Conservation (phyloP, 2,329 filamentous ascomycete genomes). For the Diplodia scrobiculata region DNA sequence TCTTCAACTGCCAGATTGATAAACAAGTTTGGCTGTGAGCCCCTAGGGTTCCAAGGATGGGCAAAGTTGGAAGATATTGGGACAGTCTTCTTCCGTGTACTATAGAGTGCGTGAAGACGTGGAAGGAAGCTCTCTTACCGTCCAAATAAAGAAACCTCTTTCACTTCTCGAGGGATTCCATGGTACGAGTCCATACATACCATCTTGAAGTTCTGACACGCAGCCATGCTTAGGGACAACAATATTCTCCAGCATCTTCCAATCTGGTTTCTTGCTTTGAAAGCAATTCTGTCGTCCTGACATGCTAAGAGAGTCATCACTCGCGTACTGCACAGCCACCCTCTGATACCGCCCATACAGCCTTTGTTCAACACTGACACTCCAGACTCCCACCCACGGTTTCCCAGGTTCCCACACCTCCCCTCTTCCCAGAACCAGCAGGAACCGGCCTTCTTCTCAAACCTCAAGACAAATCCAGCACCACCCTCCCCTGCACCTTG, state of each 20-base stretch:
- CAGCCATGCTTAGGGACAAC: no score
- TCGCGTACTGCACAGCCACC: not conserved
- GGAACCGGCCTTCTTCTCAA: not conserved
- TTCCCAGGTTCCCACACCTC: not conserved
- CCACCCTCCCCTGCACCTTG: conserved; percentile 52
- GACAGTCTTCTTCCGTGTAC: conserved; percentile 5
- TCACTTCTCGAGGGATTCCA: not conserved
- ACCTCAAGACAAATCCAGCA: conserved; percentile 47
- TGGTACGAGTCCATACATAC: not conserved
- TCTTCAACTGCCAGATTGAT: not conserved
- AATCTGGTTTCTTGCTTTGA: not conserved
- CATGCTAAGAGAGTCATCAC: conserved; percentile 3
- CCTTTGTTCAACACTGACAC: not conserved
- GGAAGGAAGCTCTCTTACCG: not conserved
- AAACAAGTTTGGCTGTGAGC: not conserved
- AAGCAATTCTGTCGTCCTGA: not conserved
- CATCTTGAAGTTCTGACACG: no score
- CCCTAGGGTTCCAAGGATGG: not conserved
- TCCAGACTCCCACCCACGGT: not conserved
- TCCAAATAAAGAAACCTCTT: not conserved
- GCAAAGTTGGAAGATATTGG: not conserved
- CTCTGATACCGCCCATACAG: not conserved
- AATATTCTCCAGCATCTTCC: not conserved
- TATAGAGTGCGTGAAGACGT: conserved; percentile 15
- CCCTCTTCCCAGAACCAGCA: not conserved